These are phyloP conservation scores for Apiospora pterosperma DNA, from an alignment of 2,329 filamentous ascomycete species.

Conservation along the genomic window DNA sequence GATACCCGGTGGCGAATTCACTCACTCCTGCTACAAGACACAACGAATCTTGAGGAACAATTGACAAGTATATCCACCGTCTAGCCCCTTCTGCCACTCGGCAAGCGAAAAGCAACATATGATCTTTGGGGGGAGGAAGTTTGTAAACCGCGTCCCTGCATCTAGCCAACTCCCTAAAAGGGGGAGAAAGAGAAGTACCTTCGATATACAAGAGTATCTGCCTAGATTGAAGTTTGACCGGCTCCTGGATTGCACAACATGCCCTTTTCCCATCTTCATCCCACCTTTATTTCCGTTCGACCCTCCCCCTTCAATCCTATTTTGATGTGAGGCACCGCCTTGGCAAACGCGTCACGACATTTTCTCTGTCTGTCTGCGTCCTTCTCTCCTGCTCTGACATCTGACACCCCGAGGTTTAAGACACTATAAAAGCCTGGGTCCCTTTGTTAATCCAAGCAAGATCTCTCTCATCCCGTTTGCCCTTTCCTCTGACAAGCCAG, in stretches of 20 bases:
- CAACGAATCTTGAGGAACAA: too few relatives aligned
- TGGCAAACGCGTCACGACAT: constrained; percentile 12
- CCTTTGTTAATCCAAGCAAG: neutral
- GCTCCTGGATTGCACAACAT: neutral
- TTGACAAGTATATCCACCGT: neutral
- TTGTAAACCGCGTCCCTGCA: too few relatives aligned
- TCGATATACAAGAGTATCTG: neutral
- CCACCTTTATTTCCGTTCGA: neutral
- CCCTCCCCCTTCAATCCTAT: constrained; percentile 3
- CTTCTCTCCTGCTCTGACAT: neutral
- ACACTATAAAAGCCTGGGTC: neutral
- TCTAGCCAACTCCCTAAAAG: too few relatives aligned
- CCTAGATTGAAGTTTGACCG: neutral
- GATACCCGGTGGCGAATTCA: too few relatives aligned
- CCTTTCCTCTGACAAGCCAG: neutral
- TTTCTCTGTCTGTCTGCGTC: neutral
- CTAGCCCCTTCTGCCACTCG: neutral
- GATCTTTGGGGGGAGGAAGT: too few relatives aligned
- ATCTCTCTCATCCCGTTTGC: neutral
- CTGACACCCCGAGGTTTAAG: neutral
- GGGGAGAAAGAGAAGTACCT: too few relatives aligned
- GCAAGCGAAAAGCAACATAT: neutral
- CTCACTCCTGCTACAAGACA: too few relatives aligned
- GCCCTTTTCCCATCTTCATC: neutral
- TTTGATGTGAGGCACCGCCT: constrained; percentile 18